Evolutionary conservation across 2,329 filamentous ascomycete genomes (phyloP), one percentile per base, ranked within the genome.

Genomic region (Aspergillus terreus): DNA sequence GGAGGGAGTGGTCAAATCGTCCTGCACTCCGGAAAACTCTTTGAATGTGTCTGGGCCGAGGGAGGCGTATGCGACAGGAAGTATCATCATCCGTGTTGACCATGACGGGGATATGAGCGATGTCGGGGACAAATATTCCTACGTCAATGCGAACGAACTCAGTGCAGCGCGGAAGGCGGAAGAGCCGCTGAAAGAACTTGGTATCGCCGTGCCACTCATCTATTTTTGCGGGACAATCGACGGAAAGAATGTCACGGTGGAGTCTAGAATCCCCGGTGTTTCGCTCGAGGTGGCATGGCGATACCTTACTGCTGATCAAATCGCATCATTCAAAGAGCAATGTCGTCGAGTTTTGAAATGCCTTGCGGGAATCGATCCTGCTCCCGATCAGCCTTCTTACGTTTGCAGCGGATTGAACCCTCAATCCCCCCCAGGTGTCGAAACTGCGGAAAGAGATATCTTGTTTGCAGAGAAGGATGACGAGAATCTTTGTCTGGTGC

Each of bases 231-330:
- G 69, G 12, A 67, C 59, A 30, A 60, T 74, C 42, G 65, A 69
- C 23, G 69, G 63, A 40, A 71, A 66, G 47, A 72, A 74, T 51
- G 62, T 73, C 38, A 68, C 71, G 6, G 63, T 72, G 40, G 70
- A 73, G 56, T 70, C 70, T 12, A 62, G 71, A 41, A 68, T 74
- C 19, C 68, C 71, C 4, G 71, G 71, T 4, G 67, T 72, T 44
- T 67, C 71, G 12, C 57, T 74, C 27, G 67, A 72, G 40, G 61
- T 68, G 41, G 69, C 63, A n/a, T 74, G 65, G 67, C 67, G 59
- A 19, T 67, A 71, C 48, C 63, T 74, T 19, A 63, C 59, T 17
- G n/a, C 50, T 7, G 58, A 63, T 15, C 64, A 74, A 51, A 67
- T 71, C 21, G 53, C 62, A 14, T 48, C 41, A 19, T 59, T 72